Conservation (phyloP, 306 rosid genomes). For the Trifolium pratense region DNA sequence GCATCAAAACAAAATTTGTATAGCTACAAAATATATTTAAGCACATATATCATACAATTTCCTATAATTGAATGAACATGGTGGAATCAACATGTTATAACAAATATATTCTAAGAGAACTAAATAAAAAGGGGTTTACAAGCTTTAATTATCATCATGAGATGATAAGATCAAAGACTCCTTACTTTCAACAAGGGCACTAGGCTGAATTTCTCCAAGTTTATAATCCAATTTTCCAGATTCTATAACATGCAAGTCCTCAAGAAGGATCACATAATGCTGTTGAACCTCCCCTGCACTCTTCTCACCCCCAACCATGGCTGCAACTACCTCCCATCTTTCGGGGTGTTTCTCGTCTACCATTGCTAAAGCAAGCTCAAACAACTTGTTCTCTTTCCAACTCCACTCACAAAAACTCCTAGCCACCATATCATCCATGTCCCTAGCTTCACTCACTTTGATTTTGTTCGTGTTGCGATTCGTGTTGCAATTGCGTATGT, state of each 20-base stretch:
- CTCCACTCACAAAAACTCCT: conserved; percentile 64
- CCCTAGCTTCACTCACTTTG: conserved; percentile 15
- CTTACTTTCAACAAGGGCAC: conserved; percentile 44
- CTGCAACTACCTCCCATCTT: conserved; percentile 70
- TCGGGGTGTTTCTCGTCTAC: conserved; percentile 71
- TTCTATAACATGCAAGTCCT: conserved; percentile 73
- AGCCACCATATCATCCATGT: conserved; percentile 43
- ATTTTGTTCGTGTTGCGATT: background rate
- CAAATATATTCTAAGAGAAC: background rate
- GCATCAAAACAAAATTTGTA: background rate
- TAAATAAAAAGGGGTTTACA: conserved; percentile 17
- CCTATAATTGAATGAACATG: background rate
- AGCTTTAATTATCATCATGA: conserved; percentile 39
- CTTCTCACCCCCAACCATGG: conserved; percentile 71
- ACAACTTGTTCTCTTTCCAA: conserved; percentile 85
- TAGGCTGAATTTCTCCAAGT: conserved; percentile 45
- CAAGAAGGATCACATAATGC: conserved; percentile 70
- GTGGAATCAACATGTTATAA: background rate
- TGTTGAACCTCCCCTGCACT: conserved; percentile 71
- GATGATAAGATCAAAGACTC: conserved; percentile 46
- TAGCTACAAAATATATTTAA: background rate
- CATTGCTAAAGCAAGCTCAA: conserved; percentile 76
- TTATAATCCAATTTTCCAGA: conserved; percentile 66
- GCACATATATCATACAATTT: too few relatives aligned
- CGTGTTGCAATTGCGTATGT: background rate